These are phyloP conservation scores for Lentinus brumalis DNA, from an alignment of 768 basidiomycete genomes.

Conservation along the genomic window DNA sequence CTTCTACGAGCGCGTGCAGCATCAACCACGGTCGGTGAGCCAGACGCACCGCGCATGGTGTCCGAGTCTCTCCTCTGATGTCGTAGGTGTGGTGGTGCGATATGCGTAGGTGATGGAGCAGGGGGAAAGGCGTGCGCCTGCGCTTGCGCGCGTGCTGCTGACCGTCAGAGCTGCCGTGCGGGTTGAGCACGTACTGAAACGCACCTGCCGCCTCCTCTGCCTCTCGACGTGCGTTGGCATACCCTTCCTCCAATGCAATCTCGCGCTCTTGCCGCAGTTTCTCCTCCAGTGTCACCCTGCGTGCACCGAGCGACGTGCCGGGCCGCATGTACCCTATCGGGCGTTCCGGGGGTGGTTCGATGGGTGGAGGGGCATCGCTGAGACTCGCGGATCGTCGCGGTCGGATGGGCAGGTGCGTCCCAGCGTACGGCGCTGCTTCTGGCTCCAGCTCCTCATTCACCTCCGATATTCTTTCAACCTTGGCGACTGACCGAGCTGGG, in stretches of 20 bases:
- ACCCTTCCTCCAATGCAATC: constrained; percentile 45
- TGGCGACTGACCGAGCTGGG: constrained; percentile 9
- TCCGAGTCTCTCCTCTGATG: constrained; percentile 79
- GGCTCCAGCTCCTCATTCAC: constrained; percentile 19
- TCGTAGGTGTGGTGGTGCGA: constrained; percentile 33
- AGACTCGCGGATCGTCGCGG: constrained; percentile 77
- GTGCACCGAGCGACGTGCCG: constrained; percentile 45
- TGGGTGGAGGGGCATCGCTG: constrained; percentile 46
- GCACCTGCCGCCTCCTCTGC: constrained; percentile 28
- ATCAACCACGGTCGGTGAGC: constrained; percentile 60
- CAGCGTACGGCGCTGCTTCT: constrained; percentile 13
- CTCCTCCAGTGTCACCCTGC: constrained; percentile 49
- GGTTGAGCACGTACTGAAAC: constrained; percentile 6
- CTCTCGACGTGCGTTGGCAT: constrained; percentile 17
- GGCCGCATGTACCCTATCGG: constrained; percentile 36
- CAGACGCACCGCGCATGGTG: constrained; percentile 54
- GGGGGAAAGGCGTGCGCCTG: constrained; percentile 32
- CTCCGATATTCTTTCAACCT: constrained; percentile 21
- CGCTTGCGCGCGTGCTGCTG: constrained; percentile 25
- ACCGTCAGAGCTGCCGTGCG: constrained; percentile 2
- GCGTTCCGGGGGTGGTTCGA: constrained; percentile 8
- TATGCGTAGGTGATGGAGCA: constrained; percentile 55
- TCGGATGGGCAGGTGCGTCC: constrained; percentile 42
- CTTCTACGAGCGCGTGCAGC: constrained; percentile 57
- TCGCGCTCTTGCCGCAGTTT: constrained; percentile 37